Evolutionary conservation across 768 basidiomycete genomes (phyloP), one percentile per base, ranked within the genome.

Genomic region (Tephrocybe sp.): DNA sequence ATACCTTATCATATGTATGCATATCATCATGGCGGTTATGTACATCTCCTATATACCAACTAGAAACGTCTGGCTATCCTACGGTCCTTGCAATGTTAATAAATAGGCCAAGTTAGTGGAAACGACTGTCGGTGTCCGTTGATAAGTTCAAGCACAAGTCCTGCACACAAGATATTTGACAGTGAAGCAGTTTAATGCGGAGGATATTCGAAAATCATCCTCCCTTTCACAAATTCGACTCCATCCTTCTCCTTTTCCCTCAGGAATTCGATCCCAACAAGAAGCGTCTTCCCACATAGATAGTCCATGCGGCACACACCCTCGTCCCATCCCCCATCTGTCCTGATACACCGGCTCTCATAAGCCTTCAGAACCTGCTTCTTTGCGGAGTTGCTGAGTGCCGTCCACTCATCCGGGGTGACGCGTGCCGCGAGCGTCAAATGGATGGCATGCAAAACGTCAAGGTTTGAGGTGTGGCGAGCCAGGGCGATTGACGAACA

Each of bases 231-330:
- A 32, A 63, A 62, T n/a, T 63, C 46, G 64, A 31, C 34, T 18
- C 32, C 49, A 5, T 42, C 27, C 8, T 49, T 48, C 22, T 44
- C 43, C 16, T 24, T 67, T 62, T 7, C 64, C 59, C 75, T 80
- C 58, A 77, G 74, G 51, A 83, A 73, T 58, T 85, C 83, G 52
- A 87, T 72, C 21, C 86, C 86, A 26, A 82, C 70, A 30, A 87
- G 61, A 38, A 71, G 67, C 26, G 80, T 83, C 60, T 82, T 85
- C 26, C 77, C 73, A 16, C 80, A 80, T 37, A 87, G 69, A 76
- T 80, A 86, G 66, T 87, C 86, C 12, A 87, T 63, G 42, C 86
- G 69, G 38, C 83, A 74, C 24, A 88, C 81, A n/a, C 86, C 86
- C 16, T 74, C 74, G 22, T 84, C 82, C 84, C 83, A 85, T 11